A percentile compares a stretch with the other conserved stretches of the same genome.
These are phyloP conservation scores for Pluteus cervinus DNA, from an alignment of 768 basidiomycete species.

Conservation along the genomic window DNA sequence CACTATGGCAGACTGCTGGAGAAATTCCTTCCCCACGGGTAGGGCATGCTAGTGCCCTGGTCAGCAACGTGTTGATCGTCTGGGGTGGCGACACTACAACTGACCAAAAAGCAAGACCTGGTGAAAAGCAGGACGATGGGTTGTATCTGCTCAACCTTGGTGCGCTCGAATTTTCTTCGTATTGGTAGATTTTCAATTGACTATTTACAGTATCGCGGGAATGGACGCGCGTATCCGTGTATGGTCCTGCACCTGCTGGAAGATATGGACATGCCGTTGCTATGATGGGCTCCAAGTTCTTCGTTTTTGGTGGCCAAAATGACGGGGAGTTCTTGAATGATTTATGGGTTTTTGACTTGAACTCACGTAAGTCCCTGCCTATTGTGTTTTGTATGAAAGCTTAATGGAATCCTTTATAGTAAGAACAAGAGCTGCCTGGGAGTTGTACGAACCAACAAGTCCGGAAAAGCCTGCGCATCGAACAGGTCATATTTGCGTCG, in stretches of 20 bases:
- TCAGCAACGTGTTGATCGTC: constrained; percentile 91
- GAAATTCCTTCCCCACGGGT: constrained; percentile 86
- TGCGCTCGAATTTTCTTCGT: constrained; percentile 28
- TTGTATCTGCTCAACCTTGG: constrained; percentile 93
- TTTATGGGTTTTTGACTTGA: constrained; percentile 93
- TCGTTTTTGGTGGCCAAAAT: constrained; percentile 94
- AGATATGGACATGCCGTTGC: constrained; percentile 95
- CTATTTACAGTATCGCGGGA: constrained; percentile 71
- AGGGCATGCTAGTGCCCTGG: constrained; percentile 95
- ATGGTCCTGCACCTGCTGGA: constrained; percentile 75
- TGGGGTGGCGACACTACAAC: constrained; percentile 99
- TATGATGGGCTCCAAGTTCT: constrained; percentile 87
- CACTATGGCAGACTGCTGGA: constrained; percentile 81
- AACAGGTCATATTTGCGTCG: constrained; percentile 89
- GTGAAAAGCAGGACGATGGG: constrained; percentile 85
- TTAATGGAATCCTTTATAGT: constrained; percentile 39
- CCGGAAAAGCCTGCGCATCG: constrained; percentile 69
- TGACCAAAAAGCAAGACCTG: constrained; percentile 49
- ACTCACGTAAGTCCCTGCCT: constrained; percentile 52
- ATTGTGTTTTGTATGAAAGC: constrained; percentile 3
- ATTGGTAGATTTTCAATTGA: constrained; percentile 4
- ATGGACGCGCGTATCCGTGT: constrained; percentile 85
- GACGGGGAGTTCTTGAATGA: constrained; percentile 94
- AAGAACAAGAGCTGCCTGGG: constrained; percentile 81
- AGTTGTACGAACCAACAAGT: constrained; percentile 59